Conservation (phyloP, 2,329 filamentous ascomycete genomes). For the Colletotrichum abscissum region DNA sequence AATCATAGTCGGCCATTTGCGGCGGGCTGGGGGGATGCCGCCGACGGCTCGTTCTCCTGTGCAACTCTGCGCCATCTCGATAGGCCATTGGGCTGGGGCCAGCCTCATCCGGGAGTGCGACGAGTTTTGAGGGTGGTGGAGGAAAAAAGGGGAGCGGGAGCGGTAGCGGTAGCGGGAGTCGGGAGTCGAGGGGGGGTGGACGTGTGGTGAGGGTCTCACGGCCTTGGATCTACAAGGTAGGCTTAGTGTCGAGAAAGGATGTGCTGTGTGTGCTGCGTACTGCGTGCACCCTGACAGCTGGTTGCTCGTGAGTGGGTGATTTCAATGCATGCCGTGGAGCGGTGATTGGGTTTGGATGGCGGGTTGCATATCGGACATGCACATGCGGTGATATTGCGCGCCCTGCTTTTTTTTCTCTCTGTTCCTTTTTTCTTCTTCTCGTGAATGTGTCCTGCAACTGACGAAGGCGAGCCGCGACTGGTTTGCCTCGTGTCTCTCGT, state of each 20-base stretch:
- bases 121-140: background rate
- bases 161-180: background rate
- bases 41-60: conserved; percentile 33
- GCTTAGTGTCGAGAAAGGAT: conserved; percentile 14
- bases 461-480: conserved; percentile 1
- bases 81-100: conserved; percentile 36
- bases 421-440: too few relatives aligned
- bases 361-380: conserved; percentile 33
- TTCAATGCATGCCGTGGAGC: conserved; percentile 28
- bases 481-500: conserved; percentile 17
- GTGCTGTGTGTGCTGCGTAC: background rate
- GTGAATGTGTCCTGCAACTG: conserved; percentile 3
- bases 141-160: background rate
- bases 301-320: conserved; percentile 32
- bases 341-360: conserved; percentile 35
- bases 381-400: conserved; percentile 32
- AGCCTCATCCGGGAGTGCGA: conserved; percentile 33
- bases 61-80: conserved; percentile 35
- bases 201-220: background rate
- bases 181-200: conserved; percentile 3
- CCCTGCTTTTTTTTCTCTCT: conserved; percentile 17
- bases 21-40: conserved; percentile 36
- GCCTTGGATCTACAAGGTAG: background rate
- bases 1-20: conserved; percentile 44
- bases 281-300: conserved; percentile 32